Evolutionary conservation across 75 land plant species (phyloP), one percentile per base, ranked within the genome.

Genomic region (Pinus tabuliformis): DNA sequence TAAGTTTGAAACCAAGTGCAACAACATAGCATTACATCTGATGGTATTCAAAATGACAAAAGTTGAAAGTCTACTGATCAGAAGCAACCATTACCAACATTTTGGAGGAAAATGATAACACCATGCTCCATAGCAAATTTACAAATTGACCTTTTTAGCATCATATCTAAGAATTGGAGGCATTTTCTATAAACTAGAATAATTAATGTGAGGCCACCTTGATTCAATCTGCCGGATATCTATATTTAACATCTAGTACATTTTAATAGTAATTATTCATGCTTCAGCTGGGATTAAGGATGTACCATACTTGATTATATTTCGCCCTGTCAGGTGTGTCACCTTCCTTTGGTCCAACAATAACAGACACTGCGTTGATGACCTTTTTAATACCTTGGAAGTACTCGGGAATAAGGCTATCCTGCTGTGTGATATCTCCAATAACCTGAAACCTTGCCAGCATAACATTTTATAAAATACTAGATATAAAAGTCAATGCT

Each of bases 261-360:
- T 21, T 68, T 4, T 16, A 66, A 68, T 39, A 12, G 72, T 68
- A 68, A n/a, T 68, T 42, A 68, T 37, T 68, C 54, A 68, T 68
- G n/a, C 52, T 68, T 68, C 24, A 68, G 75, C 62, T 52, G 65
- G 56, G 61, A 30, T 26, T 17, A 56, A 56, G 33, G 58, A 52
- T 77, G 30, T 26, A 73, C 20, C 82, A 73, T 87, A 91, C 98
- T 77, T 97, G 99, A 56, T 85, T 89, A 77, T 97, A 97, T 80
- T 97, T 97, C 66, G 78, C 91, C 64, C 96, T 86, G 42, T 95
- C 99, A 83, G 94, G 89, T 58, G 99, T 97, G 80, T 97, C 98
- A 1, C 99, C 99, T 86, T 97, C 99, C 81, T 97, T 95, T 22
- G 99, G 98, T 21, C 99, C 98, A 76, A 97, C 94, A 79, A 93